Evolutionary conservation across 805 yeast species (phyloP).

Genomic region (Lipomyces yamadae): DNA sequence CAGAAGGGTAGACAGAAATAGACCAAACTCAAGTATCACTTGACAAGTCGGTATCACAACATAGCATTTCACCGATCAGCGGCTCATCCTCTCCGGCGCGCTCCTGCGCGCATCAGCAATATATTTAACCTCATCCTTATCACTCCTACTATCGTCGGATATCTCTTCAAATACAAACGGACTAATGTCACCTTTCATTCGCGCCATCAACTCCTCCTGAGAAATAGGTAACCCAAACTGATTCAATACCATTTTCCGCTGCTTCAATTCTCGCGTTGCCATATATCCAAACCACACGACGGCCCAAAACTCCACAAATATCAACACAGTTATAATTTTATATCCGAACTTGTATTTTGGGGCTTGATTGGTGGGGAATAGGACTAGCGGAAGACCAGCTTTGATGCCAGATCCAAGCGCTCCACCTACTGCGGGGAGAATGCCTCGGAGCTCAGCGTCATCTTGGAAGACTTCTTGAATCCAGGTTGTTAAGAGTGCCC

Average conservation of each 20-base stretch:
- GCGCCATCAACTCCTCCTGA: background rate
- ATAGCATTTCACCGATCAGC: background rate
- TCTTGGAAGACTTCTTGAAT: constrained; percentile 29
- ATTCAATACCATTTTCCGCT: constrained; percentile 11
- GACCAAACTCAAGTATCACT: background rate
- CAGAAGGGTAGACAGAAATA: background rate
- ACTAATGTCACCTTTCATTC: background rate
- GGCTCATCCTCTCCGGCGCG: background rate
- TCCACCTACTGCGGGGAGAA: constrained; percentile 36
- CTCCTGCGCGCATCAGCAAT: background rate
- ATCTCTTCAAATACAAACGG: background rate
- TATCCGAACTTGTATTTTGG: constrained; percentile 29
- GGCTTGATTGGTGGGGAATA: constrained; percentile 34
- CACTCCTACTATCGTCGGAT: background rate
- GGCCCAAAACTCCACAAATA: constrained; percentile 18
- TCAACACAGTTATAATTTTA: constrained; percentile 17
- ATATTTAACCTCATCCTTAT: background rate
- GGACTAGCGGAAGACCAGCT: constrained; percentile 24
- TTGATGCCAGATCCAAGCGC: constrained; percentile 19
- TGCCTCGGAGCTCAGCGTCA: constrained; percentile 30
- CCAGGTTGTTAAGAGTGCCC: constrained; percentile 30
- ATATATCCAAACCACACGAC: constrained; percentile 21
- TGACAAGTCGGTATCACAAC: background rate
- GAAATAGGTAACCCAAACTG: constrained; percentile 8
- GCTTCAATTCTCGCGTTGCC: constrained; percentile 20